Evolutionary conservation across 352 stramenopile genomes (phyloP).

Genomic region (Aphanomyces astaci): DNA sequence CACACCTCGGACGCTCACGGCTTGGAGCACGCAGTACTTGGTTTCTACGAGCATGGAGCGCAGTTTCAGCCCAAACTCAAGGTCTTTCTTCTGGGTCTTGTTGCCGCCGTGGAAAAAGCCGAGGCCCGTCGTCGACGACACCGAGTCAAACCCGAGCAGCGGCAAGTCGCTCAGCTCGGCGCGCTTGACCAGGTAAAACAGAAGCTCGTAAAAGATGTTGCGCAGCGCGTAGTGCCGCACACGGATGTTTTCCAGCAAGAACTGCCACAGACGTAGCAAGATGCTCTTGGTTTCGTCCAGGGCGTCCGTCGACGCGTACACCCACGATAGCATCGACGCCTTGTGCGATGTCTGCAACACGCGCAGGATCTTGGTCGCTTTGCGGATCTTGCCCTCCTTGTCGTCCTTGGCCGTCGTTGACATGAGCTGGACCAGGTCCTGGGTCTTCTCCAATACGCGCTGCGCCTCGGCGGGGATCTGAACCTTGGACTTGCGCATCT

Average conservation of each 20-base stretch:
- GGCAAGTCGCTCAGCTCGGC: constrained; percentile 78
- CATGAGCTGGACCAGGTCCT: constrained; percentile 83
- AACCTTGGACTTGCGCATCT: constrained; percentile 71
- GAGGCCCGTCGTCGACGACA: constrained; percentile 34
- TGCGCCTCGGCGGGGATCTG: constrained; percentile 80
- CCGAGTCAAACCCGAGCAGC: constrained; percentile 72
- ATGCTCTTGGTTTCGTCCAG: constrained; percentile 84
- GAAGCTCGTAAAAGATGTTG: constrained; percentile 84
- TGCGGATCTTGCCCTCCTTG: constrained; percentile 85
- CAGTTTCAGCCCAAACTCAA: constrained; percentile 79
- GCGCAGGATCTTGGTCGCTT: constrained; percentile 84
- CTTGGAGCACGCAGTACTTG: constrained; percentile 83
- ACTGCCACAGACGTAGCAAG: constrained; percentile 77
- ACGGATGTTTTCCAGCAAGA: constrained; percentile 83
- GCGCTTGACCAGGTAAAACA: constrained; percentile 85
- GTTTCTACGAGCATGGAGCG: constrained; percentile 85
- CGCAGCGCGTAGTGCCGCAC: constrained; percentile 84
- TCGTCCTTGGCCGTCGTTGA: constrained; percentile 81
- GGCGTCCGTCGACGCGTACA: constrained; percentile 72
- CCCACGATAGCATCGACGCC: constrained; percentile 83
- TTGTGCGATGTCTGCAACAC: constrained; percentile 87
- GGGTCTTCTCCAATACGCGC: constrained; percentile 83
- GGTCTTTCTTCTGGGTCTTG: constrained; percentile 70
- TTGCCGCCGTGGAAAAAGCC: constrained; percentile 58
- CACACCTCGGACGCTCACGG: constrained; percentile 75